Evolutionary conservation across 257 asterid genomes (phyloP).

Genomic region (Solanum chmielewskii): DNA sequence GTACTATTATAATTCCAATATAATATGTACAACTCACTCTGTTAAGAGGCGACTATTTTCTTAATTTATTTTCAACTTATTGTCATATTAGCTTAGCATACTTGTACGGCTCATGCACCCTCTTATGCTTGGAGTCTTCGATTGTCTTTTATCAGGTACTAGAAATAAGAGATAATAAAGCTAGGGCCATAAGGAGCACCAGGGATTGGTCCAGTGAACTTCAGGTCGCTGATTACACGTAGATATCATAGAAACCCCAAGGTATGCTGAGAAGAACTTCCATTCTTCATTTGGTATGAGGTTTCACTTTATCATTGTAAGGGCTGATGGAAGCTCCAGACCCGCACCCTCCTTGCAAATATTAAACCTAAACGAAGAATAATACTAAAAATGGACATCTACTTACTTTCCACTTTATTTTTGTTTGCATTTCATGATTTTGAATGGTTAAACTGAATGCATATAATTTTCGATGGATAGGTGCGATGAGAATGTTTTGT

Average conservation of each 20-base stretch:
- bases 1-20: not conserved
- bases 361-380: not conserved
- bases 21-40: not conserved
- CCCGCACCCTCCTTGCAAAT: not conserved
- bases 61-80: not conserved
- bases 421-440: not conserved
- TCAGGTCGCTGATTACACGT: conserved; percentile 50
- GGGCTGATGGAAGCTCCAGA: not conserved
- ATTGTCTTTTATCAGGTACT: conserved; percentile 41
- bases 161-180: conserved; percentile 66
- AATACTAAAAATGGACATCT: not conserved
- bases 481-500: not conserved
- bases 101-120: not conserved
- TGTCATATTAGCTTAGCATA: not conserved
- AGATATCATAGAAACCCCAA: conserved; percentile 3
- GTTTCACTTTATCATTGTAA: not conserved
- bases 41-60: not conserved
- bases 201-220: conserved; percentile 42
- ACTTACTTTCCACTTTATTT: not conserved
- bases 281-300: not conserved
- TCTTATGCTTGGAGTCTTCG: not conserved
- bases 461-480: not conserved
- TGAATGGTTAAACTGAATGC: not conserved
- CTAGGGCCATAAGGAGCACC: conserved; percentile 60
- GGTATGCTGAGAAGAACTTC: not conserved